Conservation (phyloP, 2,329 filamentous ascomycete species). For the Epichloe uncinata region DNA sequence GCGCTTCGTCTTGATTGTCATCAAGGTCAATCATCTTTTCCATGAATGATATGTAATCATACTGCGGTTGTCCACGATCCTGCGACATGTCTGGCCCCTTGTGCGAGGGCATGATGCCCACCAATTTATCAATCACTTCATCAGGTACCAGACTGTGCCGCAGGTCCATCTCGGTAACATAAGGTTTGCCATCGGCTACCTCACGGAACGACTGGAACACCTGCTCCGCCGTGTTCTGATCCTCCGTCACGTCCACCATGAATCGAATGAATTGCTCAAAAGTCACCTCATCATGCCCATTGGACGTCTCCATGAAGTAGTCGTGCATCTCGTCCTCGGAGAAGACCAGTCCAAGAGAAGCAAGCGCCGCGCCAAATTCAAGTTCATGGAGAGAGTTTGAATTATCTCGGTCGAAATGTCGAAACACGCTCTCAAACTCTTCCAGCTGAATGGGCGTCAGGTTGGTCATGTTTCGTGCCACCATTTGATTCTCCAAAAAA, state of each 20-base stretch:
- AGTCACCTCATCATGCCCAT: constrained; percentile 65
- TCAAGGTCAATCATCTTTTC: constrained; percentile 56
- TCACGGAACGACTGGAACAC: constrained; percentile 97
- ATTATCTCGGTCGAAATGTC: constrained; percentile 90
- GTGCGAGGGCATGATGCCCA: constrained; percentile 75
- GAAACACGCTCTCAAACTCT: constrained; percentile 96
- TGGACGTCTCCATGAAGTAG: constrained; percentile 79
- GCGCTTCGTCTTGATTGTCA: constrained; percentile 14
- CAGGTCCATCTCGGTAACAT: constrained; percentile 95
- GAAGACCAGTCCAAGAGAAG: constrained; percentile 90
- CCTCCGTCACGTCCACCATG: constrained; percentile 98
- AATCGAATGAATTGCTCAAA: constrained; percentile 99
- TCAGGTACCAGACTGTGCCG: constrained; percentile 91
- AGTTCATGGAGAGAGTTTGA: constrained; percentile 84
- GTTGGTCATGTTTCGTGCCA: constrained; percentile 97
- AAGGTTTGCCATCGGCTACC: constrained; percentile 95
- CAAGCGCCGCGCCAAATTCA: constrained; percentile 89
- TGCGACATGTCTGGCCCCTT: constrained; percentile 73
- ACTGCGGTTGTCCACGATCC: constrained; percentile 76
- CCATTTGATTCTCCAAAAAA: constrained; percentile 93
- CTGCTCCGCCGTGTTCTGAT: constrained; percentile 96
- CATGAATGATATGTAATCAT: constrained; percentile 97
- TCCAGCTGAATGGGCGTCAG: constrained; percentile 95
- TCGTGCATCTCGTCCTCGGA: constrained; percentile 98
- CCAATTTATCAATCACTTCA: constrained; percentile 87